Conservation (phyloP, 805 yeast species). For the Zygotorulaspora sp. region DNA sequence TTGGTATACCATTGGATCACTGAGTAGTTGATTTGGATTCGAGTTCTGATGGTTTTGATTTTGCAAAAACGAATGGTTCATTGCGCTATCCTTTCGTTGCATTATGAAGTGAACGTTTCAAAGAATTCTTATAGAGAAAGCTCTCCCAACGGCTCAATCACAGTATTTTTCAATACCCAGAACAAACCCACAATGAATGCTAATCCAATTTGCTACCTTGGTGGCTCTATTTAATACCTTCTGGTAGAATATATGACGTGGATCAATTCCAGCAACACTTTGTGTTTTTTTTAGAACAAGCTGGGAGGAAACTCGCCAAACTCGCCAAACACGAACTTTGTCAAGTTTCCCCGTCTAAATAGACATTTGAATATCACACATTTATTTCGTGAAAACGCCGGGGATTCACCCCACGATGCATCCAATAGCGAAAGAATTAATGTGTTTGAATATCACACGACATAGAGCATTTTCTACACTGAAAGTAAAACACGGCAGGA, state of each 20-base stretch:
- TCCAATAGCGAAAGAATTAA: too few species aligned
- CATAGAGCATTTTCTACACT: too few species aligned
- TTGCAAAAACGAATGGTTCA: conserved; percentile 4
- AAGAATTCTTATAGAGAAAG: background rate
- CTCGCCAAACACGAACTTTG: background rate
- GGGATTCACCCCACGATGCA: too few species aligned
- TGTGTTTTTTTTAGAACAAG: conserved; percentile 2
- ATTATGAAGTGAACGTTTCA: conserved; percentile 1
- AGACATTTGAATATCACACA: background rate
- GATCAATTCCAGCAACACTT: background rate
- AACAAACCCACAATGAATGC: background rate
- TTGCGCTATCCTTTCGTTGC: conserved; percentile 1
- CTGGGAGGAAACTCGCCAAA: too few species aligned
- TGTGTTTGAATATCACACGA: too few species aligned
- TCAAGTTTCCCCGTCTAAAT: background rate
- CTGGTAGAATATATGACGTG: background rate
- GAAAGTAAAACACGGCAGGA: too few species aligned
- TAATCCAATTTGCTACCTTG: background rate
- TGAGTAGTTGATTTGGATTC: background rate
- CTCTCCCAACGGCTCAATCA: conserved; percentile 1
- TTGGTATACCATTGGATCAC: conserved; percentile 8
- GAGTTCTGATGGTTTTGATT: conserved; percentile 4
- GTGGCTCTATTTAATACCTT: background rate
- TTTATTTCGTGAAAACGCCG: too few species aligned
- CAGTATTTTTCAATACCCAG: background rate